A percentile compares a stretch with the other conserved stretches of the same genome.
These are phyloP conservation scores for Hericium rajendrae DNA, from an alignment of 768 basidiomycete species.

Conservation along the genomic window DNA sequence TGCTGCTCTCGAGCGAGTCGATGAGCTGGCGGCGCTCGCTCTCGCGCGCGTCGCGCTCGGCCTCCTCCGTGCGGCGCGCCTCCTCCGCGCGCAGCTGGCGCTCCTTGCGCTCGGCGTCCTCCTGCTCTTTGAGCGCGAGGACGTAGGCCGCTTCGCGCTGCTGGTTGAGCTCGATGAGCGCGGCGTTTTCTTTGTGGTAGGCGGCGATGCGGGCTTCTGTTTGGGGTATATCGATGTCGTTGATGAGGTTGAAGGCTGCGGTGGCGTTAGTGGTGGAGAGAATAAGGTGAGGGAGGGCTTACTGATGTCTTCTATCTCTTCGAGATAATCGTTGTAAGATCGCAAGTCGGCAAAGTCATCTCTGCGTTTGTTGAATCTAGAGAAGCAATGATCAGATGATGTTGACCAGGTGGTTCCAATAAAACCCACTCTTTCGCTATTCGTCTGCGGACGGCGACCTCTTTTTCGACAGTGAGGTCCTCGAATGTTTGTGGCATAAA, in stretches of 20 bases:
- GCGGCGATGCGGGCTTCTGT: conserved; percentile 79
- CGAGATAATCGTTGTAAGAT: conserved; percentile 90
- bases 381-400: background rate
- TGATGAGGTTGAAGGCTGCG: conserved; percentile 84
- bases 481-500: conserved; percentile 95
- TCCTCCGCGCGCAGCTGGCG: conserved; percentile 61
- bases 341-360: conserved; percentile 80
- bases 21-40: conserved; percentile 66
- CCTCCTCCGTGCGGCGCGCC: conserved; percentile 57
- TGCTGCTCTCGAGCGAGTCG: conserved; percentile 71
- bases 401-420: background rate
- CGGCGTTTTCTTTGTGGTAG: conserved; percentile 75
- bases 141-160: conserved; percentile 74
- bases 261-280: conserved; percentile 4
- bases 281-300: conserved; percentile 19
- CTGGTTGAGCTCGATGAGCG: conserved; percentile 73
- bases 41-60: conserved; percentile 69
- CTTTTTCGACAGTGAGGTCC: conserved; percentile 87
- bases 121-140: conserved; percentile 63
- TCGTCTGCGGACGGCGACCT: conserved; percentile 80
- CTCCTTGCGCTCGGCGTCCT: conserved; percentile 68
- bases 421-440: conserved; percentile 76
- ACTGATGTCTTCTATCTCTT: conserved; percentile 92
- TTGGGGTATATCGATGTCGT: conserved; percentile 68
- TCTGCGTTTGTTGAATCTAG: conserved; percentile 86